Evolutionary conservation across 1,139 yeast species (phyloP).

Genomic region (Protomyces macrosporus): DNA sequence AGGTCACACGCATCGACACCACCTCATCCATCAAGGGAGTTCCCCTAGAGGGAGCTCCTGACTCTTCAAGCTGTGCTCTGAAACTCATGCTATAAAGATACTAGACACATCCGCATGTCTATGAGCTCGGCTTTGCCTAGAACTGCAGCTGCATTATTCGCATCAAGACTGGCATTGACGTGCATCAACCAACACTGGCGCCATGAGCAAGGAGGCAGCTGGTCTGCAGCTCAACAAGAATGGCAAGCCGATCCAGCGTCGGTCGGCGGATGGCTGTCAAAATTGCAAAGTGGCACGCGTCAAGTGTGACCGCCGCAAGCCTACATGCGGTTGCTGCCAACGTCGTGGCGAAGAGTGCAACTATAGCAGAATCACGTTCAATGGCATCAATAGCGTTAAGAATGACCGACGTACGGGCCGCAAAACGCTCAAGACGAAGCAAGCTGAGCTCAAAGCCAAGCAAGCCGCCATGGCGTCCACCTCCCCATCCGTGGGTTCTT

Average conservation of each 20-base stretch:
- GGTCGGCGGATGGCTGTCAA: constrained; percentile 18
- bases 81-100: no score
- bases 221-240: background rate
- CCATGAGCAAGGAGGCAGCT: background rate
- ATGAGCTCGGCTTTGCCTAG: no score
- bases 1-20: no score
- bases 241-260: background rate
- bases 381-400: constrained; percentile 10
- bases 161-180: no score
- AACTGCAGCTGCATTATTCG: no score
- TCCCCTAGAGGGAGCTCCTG: no score
- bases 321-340: constrained; percentile 13
- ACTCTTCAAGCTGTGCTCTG: no score
- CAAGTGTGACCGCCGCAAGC: constrained; percentile 16
- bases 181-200: background rate
- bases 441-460: background rate
- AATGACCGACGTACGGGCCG: constrained; percentile 22
- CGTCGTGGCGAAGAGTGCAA: constrained; percentile 8
- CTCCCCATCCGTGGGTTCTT: background rate
- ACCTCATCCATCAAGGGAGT: no score
- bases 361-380: constrained; percentile 17
- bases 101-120: no score
- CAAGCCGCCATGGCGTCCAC: background rate
- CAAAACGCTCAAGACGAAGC: background rate
- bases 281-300: constrained; percentile 18